Base-by-base conservation (phyloP, 176 grass and related monocot species). In the Oryza glaberrima region DNA sequence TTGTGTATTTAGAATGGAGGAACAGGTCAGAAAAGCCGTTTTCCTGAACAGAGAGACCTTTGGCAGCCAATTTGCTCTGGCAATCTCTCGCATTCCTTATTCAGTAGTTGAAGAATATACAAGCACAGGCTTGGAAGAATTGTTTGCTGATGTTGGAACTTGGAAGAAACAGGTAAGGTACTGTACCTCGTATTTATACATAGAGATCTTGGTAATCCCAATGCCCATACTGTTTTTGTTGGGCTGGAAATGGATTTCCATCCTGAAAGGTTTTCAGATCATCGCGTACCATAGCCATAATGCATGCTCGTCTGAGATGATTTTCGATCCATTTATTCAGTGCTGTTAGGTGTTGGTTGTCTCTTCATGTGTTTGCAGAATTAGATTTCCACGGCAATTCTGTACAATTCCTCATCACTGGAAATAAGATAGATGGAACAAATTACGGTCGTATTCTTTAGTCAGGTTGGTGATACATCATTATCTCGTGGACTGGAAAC, bases 401-500 rank as follows among this genome's bases (percentile, higher is more conserved):
- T 73, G 58, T 72, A 67, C 17, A 17, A 17, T 32, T 80, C 46
- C 17, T 54, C 46, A 5, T 2, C 78, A 25, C 28, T 36, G 60
- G 58, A n/a, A 74, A 49, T 10, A 36, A 56, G 34, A 12, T 20
- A 56, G 52, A 56, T 19, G 52, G 46, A 72, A 90, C 44, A 61
- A 82, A 63, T 38, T 11, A 11, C 7, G 48, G n/a, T 38, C 19
- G 13, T 47, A 68, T 73, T 90, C 54, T 41, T 9, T 72, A 51
- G 32, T 77, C 72, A 77, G 72, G 77, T 52, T 46, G 73, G 83
- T 78, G 72, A 11, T 4, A 1, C 78, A 44, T 82, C 44, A 22
- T 45, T 90, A 45, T 90, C 72, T 67, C 4, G 35, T 28, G 68
- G 58, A 67, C 12, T 9, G 46, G 79, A 73, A 69, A 77, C 73